Conservation (phyloP, 1,284 basidiomycete species). For the Somion occarium region DNA sequence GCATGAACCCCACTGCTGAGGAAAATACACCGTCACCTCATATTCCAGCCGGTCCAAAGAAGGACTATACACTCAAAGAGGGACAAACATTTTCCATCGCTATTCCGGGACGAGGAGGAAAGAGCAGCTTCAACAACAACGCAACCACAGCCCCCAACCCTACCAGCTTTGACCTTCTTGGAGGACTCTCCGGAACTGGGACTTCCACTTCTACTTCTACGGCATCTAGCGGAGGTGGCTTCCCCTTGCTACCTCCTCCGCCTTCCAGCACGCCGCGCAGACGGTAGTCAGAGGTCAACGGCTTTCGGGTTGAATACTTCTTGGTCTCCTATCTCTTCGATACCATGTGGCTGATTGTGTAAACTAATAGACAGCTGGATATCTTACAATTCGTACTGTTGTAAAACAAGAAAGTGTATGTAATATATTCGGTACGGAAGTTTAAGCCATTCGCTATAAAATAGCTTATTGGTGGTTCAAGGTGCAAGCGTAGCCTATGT, state of each 20-base stretch:
- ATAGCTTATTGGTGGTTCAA: too few species aligned
- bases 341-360: too few species aligned
- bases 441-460: too few species aligned
- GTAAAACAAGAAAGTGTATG: too few species aligned
- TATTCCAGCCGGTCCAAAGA: conserved; percentile 75
- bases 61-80: conserved; percentile 94
- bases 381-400: too few species aligned
- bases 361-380: too few species aligned
- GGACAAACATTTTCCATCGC: conserved; percentile 94
- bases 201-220: conserved; percentile 10
- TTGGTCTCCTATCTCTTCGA: too few species aligned
- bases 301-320: too few species aligned
- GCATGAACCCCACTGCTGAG: conserved; percentile 46
- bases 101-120: conserved; percentile 63
- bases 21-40: conserved; percentile 46
- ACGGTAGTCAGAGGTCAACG: too few species aligned
- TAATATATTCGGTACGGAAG: too few species aligned
- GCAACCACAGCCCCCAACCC: conserved; percentile 10
- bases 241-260: conserved; percentile 62
- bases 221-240: conserved; percentile 20
- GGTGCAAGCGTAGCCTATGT: too few species aligned
- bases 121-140: conserved; percentile 14
- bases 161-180: conserved; percentile 22
- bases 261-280: conserved; percentile 56
- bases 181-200: conserved; percentile 10